Percentiles rank a stretch among this genome's conserved stretches.
These are phyloP conservation scores for Entonaema liquescens DNA, from an alignment of 495 filamentous ascomycete species.

Conservation along the genomic window DNA sequence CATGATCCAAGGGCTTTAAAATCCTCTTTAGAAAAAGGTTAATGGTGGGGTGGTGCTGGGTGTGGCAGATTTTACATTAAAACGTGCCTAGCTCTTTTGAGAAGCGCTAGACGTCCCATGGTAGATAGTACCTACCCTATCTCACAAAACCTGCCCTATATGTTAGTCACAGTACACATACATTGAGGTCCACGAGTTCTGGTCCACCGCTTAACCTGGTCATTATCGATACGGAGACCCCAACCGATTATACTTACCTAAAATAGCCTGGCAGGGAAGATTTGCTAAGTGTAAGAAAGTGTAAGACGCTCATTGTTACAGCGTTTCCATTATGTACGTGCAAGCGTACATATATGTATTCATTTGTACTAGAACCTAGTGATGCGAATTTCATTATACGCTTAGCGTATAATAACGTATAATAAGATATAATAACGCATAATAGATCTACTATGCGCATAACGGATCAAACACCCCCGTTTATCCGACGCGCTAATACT, in stretches of 20 bases:
- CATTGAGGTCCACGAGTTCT: not conserved
- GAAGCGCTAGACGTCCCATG: constrained; percentile 24
- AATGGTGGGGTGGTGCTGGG: constrained; percentile 35
- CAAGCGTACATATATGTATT: not conserved
- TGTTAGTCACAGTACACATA: not conserved
- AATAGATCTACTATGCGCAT: too few relatives aligned
- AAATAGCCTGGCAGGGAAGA: not conserved
- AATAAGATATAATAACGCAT: too few relatives aligned
- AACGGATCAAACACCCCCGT: too few relatives aligned
- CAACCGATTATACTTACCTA: constrained; percentile 8
- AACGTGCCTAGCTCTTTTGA: constrained; percentile 30
- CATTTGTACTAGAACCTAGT: too few relatives aligned
- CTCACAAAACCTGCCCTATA: not conserved
- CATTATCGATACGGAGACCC: constrained; percentile 6
- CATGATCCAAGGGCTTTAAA: constrained; percentile 30
- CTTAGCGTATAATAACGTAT: too few relatives aligned
- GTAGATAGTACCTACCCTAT: not conserved
- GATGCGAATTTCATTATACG: too few relatives aligned
- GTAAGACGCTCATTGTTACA: not conserved
- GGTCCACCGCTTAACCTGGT: not conserved
- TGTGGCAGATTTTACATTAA: constrained; percentile 14
- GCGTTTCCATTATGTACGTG: not conserved
- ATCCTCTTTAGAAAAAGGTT: constrained; percentile 28
- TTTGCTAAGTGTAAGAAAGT: not conserved
- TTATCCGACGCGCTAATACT: too few relatives aligned